phyloP scores from a whole-genome alignment of 176 grass and related monocot genomes.

The Bolboschoenus planiculmis region DNA sequence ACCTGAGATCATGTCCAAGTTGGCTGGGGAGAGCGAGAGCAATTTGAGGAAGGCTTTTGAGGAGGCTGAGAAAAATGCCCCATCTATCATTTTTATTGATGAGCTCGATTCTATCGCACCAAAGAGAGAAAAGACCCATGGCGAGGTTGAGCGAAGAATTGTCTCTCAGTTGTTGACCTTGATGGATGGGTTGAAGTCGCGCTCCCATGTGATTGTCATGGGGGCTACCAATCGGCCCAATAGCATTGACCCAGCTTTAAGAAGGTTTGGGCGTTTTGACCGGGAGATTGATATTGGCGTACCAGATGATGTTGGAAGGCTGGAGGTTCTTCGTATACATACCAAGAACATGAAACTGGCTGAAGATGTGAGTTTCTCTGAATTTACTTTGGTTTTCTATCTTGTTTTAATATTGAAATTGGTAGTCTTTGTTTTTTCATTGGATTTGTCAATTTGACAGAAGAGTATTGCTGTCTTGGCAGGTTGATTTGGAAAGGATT shows the following conservation, averaged over 20 bases:
- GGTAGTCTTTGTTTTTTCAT: neutral
- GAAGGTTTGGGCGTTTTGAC: conserved; percentile 79
- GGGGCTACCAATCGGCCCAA: conserved; percentile 77
- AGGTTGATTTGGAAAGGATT: conserved; percentile 81
- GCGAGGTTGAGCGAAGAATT: conserved; percentile 65
- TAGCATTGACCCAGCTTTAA: conserved; percentile 78
- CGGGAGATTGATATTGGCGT: conserved; percentile 81
- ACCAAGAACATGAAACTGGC: conserved; percentile 89
- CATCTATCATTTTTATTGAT: conserved; percentile 87
- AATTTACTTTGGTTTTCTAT: neutral
- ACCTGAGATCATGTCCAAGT: conserved; percentile 78
- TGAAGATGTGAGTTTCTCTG: conserved; percentile 48
- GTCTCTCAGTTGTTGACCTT: conserved; percentile 78
- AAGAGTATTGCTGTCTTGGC: neutral
- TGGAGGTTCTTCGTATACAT: conserved; percentile 84
- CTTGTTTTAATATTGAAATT: neutral
- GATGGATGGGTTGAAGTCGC: conserved; percentile 77
- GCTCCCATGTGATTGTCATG: conserved; percentile 82
- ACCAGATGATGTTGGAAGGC: conserved; percentile 74
- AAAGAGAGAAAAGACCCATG: conserved; percentile 77
- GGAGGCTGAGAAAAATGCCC: conserved; percentile 84
- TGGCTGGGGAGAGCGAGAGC: conserved; percentile 78
- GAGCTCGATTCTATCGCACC: conserved; percentile 86
- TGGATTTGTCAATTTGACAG: neutral
- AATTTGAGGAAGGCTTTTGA: conserved; percentile 86